These are phyloP conservation scores for Puccinia sorghi DNA, from an alignment of 1,284 basidiomycete genomes.

Conservation along the genomic window DNA sequence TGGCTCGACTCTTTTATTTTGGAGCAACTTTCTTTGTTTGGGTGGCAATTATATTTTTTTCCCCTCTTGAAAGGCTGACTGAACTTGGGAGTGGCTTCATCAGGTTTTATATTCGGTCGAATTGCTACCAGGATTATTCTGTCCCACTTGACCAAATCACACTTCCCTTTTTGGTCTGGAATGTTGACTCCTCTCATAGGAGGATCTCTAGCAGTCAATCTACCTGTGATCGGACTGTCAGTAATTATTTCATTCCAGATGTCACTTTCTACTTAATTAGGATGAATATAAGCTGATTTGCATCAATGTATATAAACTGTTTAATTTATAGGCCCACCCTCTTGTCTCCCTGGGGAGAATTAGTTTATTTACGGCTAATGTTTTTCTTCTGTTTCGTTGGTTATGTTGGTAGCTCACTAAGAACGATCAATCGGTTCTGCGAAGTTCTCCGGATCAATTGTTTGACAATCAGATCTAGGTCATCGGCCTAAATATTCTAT, in stretches of 20 bases:
- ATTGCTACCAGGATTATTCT: slow-evolving; percentile 43
- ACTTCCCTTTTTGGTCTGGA: slow-evolving; percentile 36
- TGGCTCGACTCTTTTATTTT: background rate
- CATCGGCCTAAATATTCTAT: background rate
- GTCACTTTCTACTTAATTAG: background rate
- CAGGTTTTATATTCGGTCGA: slow-evolving; percentile 45
- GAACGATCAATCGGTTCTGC: slow-evolving; percentile 44
- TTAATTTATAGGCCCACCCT: slow-evolving; percentile 32
- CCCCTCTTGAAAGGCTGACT: background rate
- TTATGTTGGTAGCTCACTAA: slow-evolving; percentile 29
- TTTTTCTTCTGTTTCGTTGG: slow-evolving; percentile 32
- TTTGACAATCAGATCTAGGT: slow-evolving; percentile 26
- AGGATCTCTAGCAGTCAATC: slow-evolving; percentile 39
- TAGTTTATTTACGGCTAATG: slow-evolving; percentile 37
- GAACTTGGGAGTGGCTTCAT: background rate
- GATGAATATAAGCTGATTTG: background rate
- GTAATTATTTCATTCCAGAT: background rate
- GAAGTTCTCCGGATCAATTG: slow-evolving; percentile 40
- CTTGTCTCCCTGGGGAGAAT: slow-evolving; percentile 40
- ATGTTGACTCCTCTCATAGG: slow-evolving; percentile 32
- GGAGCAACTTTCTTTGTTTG: background rate
- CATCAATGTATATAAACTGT: background rate
- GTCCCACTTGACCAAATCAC: slow-evolving; percentile 40
- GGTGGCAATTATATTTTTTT: background rate
- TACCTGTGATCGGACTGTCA: slow-evolving; percentile 40